A percentile compares a stretch with the other conserved stretches of the same genome.
These are phyloP conservation scores for Cucurbita maxima DNA, from an alignment of 306 rosid genomes.

Conservation along the genomic window DNA sequence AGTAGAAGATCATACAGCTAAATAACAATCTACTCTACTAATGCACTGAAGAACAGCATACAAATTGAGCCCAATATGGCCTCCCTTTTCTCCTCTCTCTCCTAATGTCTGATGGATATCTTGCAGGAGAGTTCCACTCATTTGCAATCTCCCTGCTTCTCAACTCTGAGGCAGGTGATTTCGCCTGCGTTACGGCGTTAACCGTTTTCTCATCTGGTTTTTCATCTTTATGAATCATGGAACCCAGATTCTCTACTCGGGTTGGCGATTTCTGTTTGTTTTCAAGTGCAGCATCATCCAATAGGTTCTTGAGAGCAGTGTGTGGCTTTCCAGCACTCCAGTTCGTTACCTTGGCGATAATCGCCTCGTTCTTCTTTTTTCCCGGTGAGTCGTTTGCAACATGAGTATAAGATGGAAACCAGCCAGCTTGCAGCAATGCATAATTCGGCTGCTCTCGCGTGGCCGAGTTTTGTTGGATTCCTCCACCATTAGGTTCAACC, in stretches of 20 bases:
- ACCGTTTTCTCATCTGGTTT: constrained; percentile 26
- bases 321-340: constrained; percentile 70
- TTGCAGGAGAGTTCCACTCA: constrained; percentile 87
- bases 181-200: constrained; percentile 34
- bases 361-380: constrained; percentile 67
- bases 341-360: constrained; percentile 67
- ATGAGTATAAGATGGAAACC: constrained; percentile 69
- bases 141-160: constrained; percentile 26
- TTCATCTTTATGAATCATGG: constrained; percentile 17
- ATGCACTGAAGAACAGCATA: constrained; percentile 67
- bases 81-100: constrained; percentile 58
- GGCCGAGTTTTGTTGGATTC: constrained; percentile 19
- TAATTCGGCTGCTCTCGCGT: constrained; percentile 17
- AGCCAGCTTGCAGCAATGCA: constrained; percentile 36
- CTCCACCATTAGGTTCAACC: constrained; percentile 33
- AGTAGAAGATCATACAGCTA: background rate
- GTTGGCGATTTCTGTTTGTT: constrained; percentile 36
- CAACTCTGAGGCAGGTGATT: constrained; percentile 13
- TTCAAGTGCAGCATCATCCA: constrained; percentile 54
- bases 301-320: constrained; percentile 65
- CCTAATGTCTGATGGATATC: constrained; percentile 53
- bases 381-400: constrained; percentile 45
- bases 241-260: constrained; percentile 20
- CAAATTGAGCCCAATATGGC: constrained; percentile 75
- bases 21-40: constrained; percentile 8